Evolutionary conservation across 768 basidiomycete genomes (phyloP).

Genomic region (Podaxis mareebaensis): DNA sequence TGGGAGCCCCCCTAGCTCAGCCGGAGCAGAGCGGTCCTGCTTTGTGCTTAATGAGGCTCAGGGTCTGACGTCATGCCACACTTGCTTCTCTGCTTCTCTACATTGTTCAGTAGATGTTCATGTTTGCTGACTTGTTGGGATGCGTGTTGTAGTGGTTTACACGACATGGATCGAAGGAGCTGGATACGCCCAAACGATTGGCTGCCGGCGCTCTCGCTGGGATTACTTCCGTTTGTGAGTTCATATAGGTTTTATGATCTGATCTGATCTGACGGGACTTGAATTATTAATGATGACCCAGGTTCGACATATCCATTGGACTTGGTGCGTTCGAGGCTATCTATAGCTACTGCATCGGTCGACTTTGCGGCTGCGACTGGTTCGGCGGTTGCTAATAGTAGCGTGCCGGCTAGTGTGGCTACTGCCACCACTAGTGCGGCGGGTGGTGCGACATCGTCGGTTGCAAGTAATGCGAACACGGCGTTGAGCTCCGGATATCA

Average conservation of each 20-base stretch:
- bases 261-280: background rate
- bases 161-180: slow-evolving; percentile 60
- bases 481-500: slow-evolving; percentile 56
- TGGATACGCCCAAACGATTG: slow-evolving; percentile 89
- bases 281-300: slow-evolving; percentile 26
- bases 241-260: slow-evolving; percentile 8
- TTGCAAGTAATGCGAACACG: slow-evolving; percentile 26
- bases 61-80: slow-evolving; percentile 30
- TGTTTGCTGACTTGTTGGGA: background rate
- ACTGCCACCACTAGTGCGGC: slow-evolving; percentile 24
- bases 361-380: slow-evolving; percentile 19
- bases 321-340: slow-evolving; percentile 88
- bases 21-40: background rate
- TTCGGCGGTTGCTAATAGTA: slow-evolving; percentile 18
- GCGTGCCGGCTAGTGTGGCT: slow-evolving; percentile 26
- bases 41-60: background rate
- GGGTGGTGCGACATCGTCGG: slow-evolving; percentile 24
- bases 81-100: slow-evolving; percentile 2
- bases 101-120: background rate
- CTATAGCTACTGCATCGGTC: slow-evolving; percentile 85
- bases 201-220: slow-evolving; percentile 89
- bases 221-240: slow-evolving; percentile 90
- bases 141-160: slow-evolving; percentile 61
- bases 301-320: slow-evolving; percentile 92
- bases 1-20: background rate